These are phyloP conservation scores for Zasmidium angulare DNA, from an alignment of 2,329 filamentous ascomycete genomes.

Conservation along the genomic window DNA sequence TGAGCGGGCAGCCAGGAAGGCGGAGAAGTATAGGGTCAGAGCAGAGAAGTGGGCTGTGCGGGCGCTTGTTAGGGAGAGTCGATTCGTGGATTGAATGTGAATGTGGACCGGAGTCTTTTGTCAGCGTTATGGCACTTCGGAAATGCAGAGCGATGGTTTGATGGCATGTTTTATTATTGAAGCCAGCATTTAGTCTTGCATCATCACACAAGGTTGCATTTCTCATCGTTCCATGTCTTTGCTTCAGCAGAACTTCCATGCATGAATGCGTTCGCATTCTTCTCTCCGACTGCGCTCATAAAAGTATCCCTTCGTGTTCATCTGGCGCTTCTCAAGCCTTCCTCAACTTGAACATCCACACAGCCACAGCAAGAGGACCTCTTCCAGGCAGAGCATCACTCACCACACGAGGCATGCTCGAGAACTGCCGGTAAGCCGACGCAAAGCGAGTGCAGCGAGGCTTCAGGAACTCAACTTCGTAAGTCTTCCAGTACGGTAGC, in stretches of 20 bases:
- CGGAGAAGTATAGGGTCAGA: constrained; percentile 8
- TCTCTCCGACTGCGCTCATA: too few relatives aligned
- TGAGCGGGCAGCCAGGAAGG: constrained; percentile 8
- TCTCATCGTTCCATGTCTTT: too few relatives aligned
- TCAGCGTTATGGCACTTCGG: too few relatives aligned
- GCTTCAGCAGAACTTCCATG: too few relatives aligned
- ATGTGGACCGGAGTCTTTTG: too few relatives aligned
- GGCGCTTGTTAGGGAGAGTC: not conserved
- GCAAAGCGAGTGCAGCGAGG: too few relatives aligned
- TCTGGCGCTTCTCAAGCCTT: not conserved
- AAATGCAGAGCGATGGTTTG: too few relatives aligned
- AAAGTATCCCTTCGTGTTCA: not conserved
- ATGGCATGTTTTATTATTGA: too few relatives aligned
- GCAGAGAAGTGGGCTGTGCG: constrained; percentile 6
- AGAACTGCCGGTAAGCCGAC: not conserved
- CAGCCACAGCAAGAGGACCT: not conserved
- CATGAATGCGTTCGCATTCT: too few relatives aligned
- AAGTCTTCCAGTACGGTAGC: not conserved
- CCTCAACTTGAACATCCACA: not conserved
- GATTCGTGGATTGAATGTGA: too few relatives aligned
- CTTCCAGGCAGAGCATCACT: not conserved
- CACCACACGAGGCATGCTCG: not conserved
- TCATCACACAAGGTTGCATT: too few relatives aligned
- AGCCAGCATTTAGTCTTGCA: too few relatives aligned
- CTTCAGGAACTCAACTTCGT: not conserved